Percentiles rank a stretch among this genome's conserved stretches.
Evolutionary conservation across 139 green algal species (phyloP).

Genomic region (Coelastrella sp.): DNA sequence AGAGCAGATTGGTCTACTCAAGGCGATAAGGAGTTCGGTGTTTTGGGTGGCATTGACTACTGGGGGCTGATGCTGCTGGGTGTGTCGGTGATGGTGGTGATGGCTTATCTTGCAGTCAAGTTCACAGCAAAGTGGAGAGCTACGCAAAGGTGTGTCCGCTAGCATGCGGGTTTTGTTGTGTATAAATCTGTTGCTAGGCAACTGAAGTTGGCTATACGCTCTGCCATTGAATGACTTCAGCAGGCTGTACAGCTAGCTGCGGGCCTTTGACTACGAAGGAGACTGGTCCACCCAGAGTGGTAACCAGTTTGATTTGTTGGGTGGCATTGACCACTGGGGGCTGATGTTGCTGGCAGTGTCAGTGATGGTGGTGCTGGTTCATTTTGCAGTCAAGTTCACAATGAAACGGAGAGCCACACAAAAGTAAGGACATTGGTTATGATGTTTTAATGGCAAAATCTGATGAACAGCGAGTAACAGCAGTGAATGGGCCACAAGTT

Average conservation of each 20-base stretch:
- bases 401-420: not conserved
- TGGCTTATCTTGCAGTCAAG: constrained; percentile 18
- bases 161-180: too few species aligned
- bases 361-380: not conserved
- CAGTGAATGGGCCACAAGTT: too few species aligned
- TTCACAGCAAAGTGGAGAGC: not conserved
- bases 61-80: constrained; percentile 42
- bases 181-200: too few species aligned
- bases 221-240: not conserved
- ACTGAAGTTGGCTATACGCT: too few species aligned
- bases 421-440: not conserved
- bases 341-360: constrained; percentile 17
- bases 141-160: not conserved
- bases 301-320: not conserved
- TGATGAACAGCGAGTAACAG: too few species aligned
- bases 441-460: not conserved
- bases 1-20: not conserved
- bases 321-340: constrained; percentile 31
- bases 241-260: not conserved
- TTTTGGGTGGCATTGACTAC: constrained; percentile 12
- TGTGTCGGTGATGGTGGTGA: not conserved
- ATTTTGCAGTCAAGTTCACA: not conserved
- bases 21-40: not conserved
- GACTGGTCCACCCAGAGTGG: not conserved
- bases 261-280: not conserved